Evolutionary conservation across 441 rosid species (phyloP), one percentile per base, ranked within the genome.

Genomic region (Adansonia madagascariensis): DNA sequence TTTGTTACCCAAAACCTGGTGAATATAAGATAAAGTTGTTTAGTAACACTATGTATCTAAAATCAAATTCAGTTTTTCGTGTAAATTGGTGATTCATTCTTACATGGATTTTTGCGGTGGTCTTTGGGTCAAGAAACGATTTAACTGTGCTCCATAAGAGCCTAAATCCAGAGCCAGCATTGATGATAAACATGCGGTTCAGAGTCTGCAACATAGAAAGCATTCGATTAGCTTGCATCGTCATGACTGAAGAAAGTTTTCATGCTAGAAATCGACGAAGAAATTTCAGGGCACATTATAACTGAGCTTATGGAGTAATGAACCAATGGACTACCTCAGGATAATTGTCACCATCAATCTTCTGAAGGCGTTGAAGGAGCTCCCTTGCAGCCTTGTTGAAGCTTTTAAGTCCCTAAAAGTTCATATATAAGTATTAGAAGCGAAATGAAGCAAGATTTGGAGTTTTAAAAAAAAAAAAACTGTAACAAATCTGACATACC

Each of bases 321-420:
- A 35, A 35, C 39, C 3, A 35, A 35, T 35, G 41, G 41, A 65
- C 10, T 86, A 91, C 98, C 99, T 96, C 98, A 8, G 99, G 99
- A 24, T 94, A 96, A 76, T 94, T 96, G 74, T 91, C 96, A 15
- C 93, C 91, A 71, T 96, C 98, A 53, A 96, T 87, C 89, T 92
- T 96, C 75, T 88, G 92, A 74, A 96, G 82, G 52, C 89, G 83
- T 63, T 80, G 69, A 77, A 96, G 84, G 31, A 96, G 97, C 17
- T 96, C 99, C 82, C 99, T 91, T 12, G 98, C 98, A 65, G 93
- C 84, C 80, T 91, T 96, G 80, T 84, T 91, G 89, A 92, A 91
- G 84, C 84, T 92, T 79, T 90, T 93, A 39, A 94, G 88, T 7
- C 98, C 98, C 95, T 91, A 80, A 77, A 62, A 63, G 39, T 67